Base-by-base conservation (phyloP, 352 stramenopile species). In the Phytophthora hybrid region DNA sequence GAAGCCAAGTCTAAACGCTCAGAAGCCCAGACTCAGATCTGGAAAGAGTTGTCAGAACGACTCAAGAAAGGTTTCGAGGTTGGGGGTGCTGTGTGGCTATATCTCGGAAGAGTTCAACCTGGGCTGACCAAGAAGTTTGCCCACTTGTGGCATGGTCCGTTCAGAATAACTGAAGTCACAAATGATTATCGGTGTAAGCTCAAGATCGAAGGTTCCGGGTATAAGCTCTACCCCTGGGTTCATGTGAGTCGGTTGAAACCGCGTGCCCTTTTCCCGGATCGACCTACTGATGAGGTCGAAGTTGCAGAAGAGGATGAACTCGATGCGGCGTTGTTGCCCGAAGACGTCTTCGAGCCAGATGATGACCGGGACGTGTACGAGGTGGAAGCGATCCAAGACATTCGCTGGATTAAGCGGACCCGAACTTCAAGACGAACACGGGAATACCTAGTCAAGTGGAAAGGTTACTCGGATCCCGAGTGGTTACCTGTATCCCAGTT, bases 71-170 rank as follows among this genome's bases (percentile, higher is more conserved):
- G 3, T 5, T 62, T 32, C 37, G 31, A 37, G 4, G 31, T 66
- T n/a, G 29, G 59, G 16, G 49, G 59, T 18, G 14, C 31, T 2
- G 60, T 67, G 5, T 67, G 60, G 60, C 10, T 67, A 5, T 67
- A 67, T 19, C 26, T 63, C 19, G 60, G n/a, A 8, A 32, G 19
- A 8, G 61, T 68, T 5, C 49, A 18, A 4, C 53, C 37, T 6
- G 63, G 53, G 2, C 19, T 63, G 18, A 51, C 63, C 11, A 69
- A 69, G 53, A 58, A 62, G 53, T 29, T 69, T 7, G 39, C 53
- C 4, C 63, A 69, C 16, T 11, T 69, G 0, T 69, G 52, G 53
- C 63, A 69, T n/a, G 63, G 53, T 0, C 63, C 63, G 1, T 63
- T 69, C 53, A 14, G 63, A 3, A 61, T 61, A 10, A 5, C 39